Percentiles rank a stretch among this genome's conserved stretches.
These are phyloP conservation scores for Alternaria atra DNA, from an alignment of 2,329 filamentous ascomycete species.

Conservation along the genomic window DNA sequence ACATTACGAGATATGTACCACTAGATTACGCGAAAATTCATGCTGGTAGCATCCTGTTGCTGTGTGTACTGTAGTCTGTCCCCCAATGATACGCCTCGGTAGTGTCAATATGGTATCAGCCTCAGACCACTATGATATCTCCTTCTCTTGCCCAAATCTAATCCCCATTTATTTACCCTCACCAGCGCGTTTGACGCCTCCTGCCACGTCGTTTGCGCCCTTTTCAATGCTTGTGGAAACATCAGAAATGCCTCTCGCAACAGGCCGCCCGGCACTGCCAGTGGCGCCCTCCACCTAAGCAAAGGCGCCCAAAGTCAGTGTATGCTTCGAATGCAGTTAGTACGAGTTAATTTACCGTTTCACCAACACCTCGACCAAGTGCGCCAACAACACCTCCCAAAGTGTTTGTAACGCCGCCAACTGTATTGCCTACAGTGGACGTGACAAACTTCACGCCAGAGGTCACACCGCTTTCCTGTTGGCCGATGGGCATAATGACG, in stretches of 20 bases:
- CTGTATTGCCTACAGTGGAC: conserved; percentile 64
- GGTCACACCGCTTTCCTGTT: conserved; percentile 57
- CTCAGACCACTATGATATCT: neutral
- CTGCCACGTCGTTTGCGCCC: conserved; percentile 53
- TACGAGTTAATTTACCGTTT: conserved; percentile 40
- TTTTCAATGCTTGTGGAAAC: conserved; percentile 58
- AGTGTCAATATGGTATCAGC: conserved; percentile 1
- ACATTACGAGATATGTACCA: neutral
- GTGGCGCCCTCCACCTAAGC: conserved; percentile 54
- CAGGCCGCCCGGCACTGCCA: conserved; percentile 53
- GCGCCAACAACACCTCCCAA: conserved; percentile 63
- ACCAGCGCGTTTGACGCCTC: conserved; percentile 58
- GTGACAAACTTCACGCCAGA: conserved; percentile 65
- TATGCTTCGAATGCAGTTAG: conserved; percentile 2
- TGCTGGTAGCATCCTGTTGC: neutral
- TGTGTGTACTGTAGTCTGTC: neutral
- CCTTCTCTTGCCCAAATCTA: neutral
- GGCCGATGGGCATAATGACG: conserved; percentile 46
- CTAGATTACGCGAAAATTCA: neutral
- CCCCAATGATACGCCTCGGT: neutral
- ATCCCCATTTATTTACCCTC: conserved; percentile 52
- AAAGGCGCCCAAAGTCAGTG: conserved; percentile 5
- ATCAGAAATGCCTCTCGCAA: conserved; percentile 54
- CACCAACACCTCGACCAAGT: conserved; percentile 55
- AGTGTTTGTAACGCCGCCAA: conserved; percentile 63